A percentile compares a stretch with the other conserved stretches of the same genome.
phyloP scores from a whole-genome alignment of 768 basidiomycete genomes.

The Tylopilus rubrobrunneus region DNA sequence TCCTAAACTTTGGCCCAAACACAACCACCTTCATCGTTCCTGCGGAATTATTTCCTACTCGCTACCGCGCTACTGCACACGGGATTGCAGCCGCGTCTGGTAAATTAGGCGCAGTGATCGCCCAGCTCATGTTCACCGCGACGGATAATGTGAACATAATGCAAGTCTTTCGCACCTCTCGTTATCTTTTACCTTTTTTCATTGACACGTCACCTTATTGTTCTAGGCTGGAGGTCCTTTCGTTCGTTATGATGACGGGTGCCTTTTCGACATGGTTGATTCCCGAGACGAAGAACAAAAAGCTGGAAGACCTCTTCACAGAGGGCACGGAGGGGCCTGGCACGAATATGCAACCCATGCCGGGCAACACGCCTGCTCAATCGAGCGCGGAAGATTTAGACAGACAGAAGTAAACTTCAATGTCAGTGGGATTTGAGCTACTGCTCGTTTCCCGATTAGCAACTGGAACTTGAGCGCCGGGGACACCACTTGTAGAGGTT shows the following conservation, averaged over 20 bases:
- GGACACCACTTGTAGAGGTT: too few relatives aligned
- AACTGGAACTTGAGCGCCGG: too few relatives aligned
- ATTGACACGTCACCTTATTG: neutral
- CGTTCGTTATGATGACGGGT: neutral
- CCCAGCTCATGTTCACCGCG: neutral
- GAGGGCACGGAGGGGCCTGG: neutral
- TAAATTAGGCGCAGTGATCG: neutral
- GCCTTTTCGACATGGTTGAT: neutral
- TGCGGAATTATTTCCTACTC: neutral
- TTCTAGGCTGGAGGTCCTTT: neutral
- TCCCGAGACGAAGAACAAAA: neutral
- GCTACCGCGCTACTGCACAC: neutral
- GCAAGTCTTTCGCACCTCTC: neutral
- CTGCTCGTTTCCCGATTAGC: too few relatives aligned
- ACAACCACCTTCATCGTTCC: neutral
- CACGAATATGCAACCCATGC: neutral
- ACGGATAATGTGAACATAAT: neutral
- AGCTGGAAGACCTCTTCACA: neutral
- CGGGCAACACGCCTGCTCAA: too few relatives aligned
- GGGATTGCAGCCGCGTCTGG: neutral
- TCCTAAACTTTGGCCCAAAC: neutral
- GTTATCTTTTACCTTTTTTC: neutral
- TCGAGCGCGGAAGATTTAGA: too few relatives aligned
- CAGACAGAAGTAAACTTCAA: too few relatives aligned
- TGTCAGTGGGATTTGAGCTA: too few relatives aligned